Evolutionary conservation across 2,329 filamentous ascomycete genomes (phyloP), one percentile per base, ranked within the genome.

Genomic region (Parafenestella ontariensis): DNA sequence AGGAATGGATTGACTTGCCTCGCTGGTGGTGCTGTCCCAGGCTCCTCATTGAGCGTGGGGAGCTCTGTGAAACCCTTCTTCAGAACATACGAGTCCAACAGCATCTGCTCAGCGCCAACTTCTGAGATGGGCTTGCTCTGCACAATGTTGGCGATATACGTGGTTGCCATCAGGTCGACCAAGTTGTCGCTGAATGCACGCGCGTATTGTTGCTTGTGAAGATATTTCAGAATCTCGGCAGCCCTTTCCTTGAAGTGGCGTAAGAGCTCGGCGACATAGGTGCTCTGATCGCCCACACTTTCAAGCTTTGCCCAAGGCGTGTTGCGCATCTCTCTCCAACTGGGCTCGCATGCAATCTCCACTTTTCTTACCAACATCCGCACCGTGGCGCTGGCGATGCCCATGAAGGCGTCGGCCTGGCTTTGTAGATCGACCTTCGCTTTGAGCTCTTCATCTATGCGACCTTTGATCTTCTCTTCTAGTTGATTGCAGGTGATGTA

Each of bases 311-410:
- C 90, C 95, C 95, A 99, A 44, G 93, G 90, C 0, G 90, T 96
- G 71, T 97, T 96, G 59, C 89, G 89, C 95, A 99, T 99, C 79
- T 98, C 95, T 52, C 93, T 87, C 95, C 94, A 99, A 15, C 89
- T 88, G 0, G 89, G 86, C 61, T 98, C 94, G 65, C 92, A 89
- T 47, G 89, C 89, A 0, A 88, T 75, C 72, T 96, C 93, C 4
- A 96, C 90, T 68, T 88, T 89, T 56, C 90, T 88, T 5, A 98
- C 93, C 41, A 99, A 82, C 0, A 90, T 86, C 45, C 95, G 83
- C 5, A 99, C 89, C 3, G 92, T 89, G 11, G 92, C 89, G 70
- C 91, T 94, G 2, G 94, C 95, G 33, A 99, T 94, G 2, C 93
- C 93, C 80, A 99, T 89, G 76, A 98, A 99, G 0, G 92, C 88